phyloP scores from a whole-genome alignment of 2,329 filamentous ascomycete species.

The Apiospora arundinis region DNA sequence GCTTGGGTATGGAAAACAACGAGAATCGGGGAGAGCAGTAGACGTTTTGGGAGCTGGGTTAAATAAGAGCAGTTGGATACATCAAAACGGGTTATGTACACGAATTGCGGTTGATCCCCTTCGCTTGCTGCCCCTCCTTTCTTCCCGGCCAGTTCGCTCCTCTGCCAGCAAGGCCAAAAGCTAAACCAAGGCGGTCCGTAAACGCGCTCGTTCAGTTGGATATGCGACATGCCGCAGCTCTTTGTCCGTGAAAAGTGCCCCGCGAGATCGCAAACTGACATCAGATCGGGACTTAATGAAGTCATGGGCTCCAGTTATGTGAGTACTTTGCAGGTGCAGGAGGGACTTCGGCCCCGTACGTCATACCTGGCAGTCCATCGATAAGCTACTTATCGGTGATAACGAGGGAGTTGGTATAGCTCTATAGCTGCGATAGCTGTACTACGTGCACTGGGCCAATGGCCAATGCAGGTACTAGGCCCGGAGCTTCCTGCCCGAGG shows the following conservation, averaged over 20 bases:
- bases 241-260: neutral
- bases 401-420: neutral
- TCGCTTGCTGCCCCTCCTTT: neutral
- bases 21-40: neutral
- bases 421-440: neutral
- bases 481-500: neutral
- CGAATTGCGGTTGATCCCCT: neutral
- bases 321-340: neutral
- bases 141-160: neutral
- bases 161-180: neutral
- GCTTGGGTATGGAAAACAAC: slow-evolving; percentile 1
- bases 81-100: neutral
- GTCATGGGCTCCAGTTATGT: slow-evolving; percentile 23
- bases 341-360: slow-evolving; percentile 13
- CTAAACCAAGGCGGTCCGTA: neutral
- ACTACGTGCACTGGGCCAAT: neutral
- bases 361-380: neutral
- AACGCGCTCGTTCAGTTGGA: neutral
- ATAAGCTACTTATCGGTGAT: neutral
- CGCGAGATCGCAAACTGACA: slow-evolving; percentile 22
- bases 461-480: slow-evolving; percentile 4
- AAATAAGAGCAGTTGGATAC: neutral
- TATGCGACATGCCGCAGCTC: slow-evolving; percentile 6
- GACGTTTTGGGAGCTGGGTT: neutral
- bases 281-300: slow-evolving; percentile 26